phyloP scores from a whole-genome alignment of 148 eudicot genomes.

The Fagopyrum homotropicum region DNA sequence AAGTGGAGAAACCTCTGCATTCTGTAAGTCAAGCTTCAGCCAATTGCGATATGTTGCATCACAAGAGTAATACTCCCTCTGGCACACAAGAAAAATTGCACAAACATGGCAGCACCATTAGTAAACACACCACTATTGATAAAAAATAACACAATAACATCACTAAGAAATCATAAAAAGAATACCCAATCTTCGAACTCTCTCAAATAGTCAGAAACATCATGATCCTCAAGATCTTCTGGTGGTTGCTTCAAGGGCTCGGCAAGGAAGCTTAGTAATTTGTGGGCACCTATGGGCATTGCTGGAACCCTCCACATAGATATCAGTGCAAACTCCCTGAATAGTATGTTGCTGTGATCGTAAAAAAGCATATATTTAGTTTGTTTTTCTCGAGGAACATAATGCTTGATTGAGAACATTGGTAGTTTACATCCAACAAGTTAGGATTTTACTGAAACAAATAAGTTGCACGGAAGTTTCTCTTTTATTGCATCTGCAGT shows the following conservation, averaged over 20 bases:
- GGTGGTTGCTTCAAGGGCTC: conserved; percentile 81
- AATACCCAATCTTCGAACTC: conserved; percentile 96
- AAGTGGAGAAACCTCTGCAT: conserved; percentile 47
- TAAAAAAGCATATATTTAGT: conserved; percentile 5
- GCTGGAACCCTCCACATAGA: conserved; percentile 98
- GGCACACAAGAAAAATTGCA: conserved; percentile 13
- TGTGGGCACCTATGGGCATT: conserved; percentile 88
- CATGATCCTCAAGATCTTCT: conserved; percentile 48
- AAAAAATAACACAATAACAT: conserved; percentile 4
- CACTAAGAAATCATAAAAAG: conserved; percentile 8
- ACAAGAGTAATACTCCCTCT: conserved; percentile 90
- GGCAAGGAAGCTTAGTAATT: conserved; percentile 87
- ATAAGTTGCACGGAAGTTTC: neutral
- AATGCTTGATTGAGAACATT: neutral
- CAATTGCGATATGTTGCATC: conserved; percentile 96
- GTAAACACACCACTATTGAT: conserved; percentile 1
- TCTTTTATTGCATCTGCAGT: neutral
- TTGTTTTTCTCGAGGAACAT: conserved; percentile 6
- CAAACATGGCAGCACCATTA: conserved; percentile 4
- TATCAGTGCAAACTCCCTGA: conserved; percentile 89
- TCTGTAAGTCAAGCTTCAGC: conserved; percentile 74
- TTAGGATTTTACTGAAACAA: neutral
- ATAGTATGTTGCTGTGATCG: conserved; percentile 64
- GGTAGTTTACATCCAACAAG: neutral
- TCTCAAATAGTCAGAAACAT: conserved; percentile 57